These are phyloP conservation scores for Dioscorea zingiberensis DNA, from an alignment of 106 monocot genomes.

Conservation along the genomic window DNA sequence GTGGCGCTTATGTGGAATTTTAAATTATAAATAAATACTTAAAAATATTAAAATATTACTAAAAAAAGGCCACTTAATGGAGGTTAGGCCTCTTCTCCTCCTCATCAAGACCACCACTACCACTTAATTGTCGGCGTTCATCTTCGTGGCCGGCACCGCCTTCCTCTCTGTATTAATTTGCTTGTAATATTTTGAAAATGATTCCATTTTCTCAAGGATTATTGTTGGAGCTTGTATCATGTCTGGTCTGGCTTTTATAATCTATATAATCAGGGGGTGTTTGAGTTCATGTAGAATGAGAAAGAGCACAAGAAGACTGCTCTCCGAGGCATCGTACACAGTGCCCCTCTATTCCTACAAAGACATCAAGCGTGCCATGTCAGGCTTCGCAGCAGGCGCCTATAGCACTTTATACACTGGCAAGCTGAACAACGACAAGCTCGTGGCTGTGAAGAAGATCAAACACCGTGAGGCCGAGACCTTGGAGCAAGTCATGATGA, in stretches of 20 bases:
- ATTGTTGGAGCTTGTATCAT: constrained; percentile 29
- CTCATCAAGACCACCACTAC: too few species aligned
- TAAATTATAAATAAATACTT: too few species aligned
- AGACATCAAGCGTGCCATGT: constrained; percentile 56
- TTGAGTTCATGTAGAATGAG: constrained; percentile 1
- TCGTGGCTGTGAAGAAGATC: constrained; percentile 60
- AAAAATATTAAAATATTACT: too few species aligned
- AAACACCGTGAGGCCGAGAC: constrained; percentile 29
- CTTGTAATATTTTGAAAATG: too few species aligned
- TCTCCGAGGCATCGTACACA: constrained; percentile 49
- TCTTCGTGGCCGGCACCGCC: too few species aligned
- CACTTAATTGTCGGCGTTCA: too few species aligned
- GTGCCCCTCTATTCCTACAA: constrained; percentile 53
- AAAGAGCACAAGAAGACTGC: constrained; percentile 28
- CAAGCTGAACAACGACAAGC: constrained; percentile 27
- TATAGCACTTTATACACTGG: constrained; percentile 67
- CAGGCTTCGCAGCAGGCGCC: constrained; percentile 58
- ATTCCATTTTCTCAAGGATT: constrained; percentile 43
- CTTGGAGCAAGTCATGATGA: constrained; percentile 66
- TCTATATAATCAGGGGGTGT: constrained; percentile 25
- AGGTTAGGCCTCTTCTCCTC: too few species aligned
- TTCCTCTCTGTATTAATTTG: too few species aligned
- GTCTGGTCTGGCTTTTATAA: constrained; percentile 12
- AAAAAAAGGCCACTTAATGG: too few species aligned
- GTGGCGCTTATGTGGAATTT: too few species aligned